Evolutionary conservation across 177 flowering plant genomes (phyloP).

Genomic region (Tripterygium wilfordii): DNA sequence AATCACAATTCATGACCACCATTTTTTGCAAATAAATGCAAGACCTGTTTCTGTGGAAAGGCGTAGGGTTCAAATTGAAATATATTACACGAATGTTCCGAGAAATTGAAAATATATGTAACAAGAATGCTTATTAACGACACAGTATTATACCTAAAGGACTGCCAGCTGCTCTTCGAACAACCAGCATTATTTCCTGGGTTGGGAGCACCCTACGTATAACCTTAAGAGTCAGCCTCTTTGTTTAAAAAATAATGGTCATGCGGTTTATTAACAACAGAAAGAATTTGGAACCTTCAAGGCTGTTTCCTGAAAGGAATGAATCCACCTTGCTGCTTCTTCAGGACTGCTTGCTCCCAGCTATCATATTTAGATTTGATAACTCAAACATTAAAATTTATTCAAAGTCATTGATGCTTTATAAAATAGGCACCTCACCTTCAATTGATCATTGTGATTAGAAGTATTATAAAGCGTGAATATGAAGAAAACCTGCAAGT

Average conservation of each 20-base stretch:
- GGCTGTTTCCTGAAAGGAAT: constrained; percentile 60
- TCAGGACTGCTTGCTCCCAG: constrained; percentile 85
- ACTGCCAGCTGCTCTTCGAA: constrained; percentile 56
- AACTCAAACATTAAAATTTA: neutral
- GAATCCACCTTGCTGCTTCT: constrained; percentile 94
- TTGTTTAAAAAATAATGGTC: neutral
- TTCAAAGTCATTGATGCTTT: neutral
- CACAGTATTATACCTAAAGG: constrained; percentile 43
- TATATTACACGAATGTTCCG: too few relatives aligned
- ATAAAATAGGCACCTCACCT: constrained; percentile 37
- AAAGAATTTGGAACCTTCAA: constrained; percentile 33
- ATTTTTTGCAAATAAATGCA: neutral
- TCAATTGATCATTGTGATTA: constrained; percentile 70
- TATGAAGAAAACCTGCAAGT: constrained; percentile 73
- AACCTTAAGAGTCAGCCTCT: constrained; percentile 1
- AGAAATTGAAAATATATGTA: too few relatives aligned
- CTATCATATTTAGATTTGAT: constrained; percentile 30
- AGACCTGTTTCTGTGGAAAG: too few relatives aligned
- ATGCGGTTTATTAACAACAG: neutral
- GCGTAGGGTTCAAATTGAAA: too few relatives aligned
- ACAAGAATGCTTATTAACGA: too few relatives aligned
- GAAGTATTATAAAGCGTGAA: constrained; percentile 75
- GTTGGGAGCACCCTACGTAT: constrained; percentile 41
- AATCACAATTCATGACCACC: constrained; percentile 6
- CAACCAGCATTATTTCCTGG: constrained; percentile 24